These are phyloP conservation scores for Piromyces finnis DNA, from an alignment of 192 early-diverging fungal species.

Conservation along the genomic window DNA sequence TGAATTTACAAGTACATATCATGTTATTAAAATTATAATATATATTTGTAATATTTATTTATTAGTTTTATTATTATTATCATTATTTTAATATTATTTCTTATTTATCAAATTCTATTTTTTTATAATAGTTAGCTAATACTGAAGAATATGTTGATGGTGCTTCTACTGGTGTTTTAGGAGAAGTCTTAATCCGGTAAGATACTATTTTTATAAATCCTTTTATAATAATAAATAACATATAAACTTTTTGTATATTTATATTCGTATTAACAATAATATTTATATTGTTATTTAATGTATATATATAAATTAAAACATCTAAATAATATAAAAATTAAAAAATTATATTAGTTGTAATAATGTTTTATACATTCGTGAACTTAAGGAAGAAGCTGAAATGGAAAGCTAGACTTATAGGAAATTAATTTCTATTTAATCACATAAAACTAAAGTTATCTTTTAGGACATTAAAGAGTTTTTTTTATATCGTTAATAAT, in stretches of 20 bases:
- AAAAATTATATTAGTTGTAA: slow-evolving; percentile 43
- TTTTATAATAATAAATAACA: too few species aligned
- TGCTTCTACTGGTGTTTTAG: slow-evolving; percentile 62
- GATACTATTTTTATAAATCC: background rate
- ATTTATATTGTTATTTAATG: too few species aligned
- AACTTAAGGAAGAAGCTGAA: slow-evolving; percentile 28
- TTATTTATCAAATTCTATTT: background rate
- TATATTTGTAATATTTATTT: background rate
- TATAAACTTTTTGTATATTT: too few species aligned
- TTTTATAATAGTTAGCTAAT: slow-evolving; percentile 53
- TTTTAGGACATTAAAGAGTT: too few species aligned
- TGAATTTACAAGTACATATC: slow-evolving; percentile 81
- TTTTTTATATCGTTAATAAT: too few species aligned
- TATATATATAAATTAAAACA: background rate
- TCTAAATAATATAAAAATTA: background rate
- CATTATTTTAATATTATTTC: background rate
- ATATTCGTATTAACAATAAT: too few species aligned
- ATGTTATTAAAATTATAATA: background rate
- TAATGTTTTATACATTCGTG: slow-evolving; percentile 65
- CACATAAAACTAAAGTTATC: too few species aligned
- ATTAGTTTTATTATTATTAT: slow-evolving; percentile 1
- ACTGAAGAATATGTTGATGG: slow-evolving; percentile 94
- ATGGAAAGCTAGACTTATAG: background rate
- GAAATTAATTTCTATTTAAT: too few species aligned
- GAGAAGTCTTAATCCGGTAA: slow-evolving; percentile 79